Evolutionary conservation across 257 asterid species (phyloP).

Genomic region (Ilex aquifolium): DNA sequence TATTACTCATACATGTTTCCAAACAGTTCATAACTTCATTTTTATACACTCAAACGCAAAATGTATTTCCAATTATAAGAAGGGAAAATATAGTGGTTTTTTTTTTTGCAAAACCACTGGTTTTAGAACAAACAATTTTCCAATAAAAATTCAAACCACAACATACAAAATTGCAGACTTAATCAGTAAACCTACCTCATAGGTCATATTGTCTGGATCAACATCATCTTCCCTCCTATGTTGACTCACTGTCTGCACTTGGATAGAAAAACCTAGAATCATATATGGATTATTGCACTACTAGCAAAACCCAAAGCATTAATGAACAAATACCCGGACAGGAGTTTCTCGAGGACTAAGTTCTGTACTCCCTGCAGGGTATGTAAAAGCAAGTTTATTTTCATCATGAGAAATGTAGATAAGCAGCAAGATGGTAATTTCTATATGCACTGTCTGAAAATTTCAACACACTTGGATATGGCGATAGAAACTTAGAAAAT

Average conservation of each 20-base stretch:
- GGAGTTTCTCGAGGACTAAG: conserved; percentile 43
- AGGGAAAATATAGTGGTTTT: too few relatives aligned
- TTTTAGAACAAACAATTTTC: too few relatives aligned
- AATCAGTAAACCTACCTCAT: conserved; percentile 56
- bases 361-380: conserved; percentile 43
- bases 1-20: too few relatives aligned
- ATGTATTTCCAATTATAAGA: too few relatives aligned
- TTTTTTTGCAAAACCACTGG: too few relatives aligned
- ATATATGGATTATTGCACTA: background rate
- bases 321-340: conserved; percentile 38
- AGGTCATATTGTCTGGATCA: conserved; percentile 77
- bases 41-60: too few relatives aligned
- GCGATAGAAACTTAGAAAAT: background rate
- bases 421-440: background rate
- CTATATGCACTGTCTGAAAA: background rate
- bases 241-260: conserved; percentile 41
- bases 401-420: conserved; percentile 5
- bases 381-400: conserved; percentile 7
- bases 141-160: too few relatives aligned
- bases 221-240: conserved; percentile 49
- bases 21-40: too few relatives aligned
- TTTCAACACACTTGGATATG: too few relatives aligned
- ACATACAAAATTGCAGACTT: too few relatives aligned
- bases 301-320: background rate
- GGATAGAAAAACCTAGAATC: background rate